phyloP scores from a whole-genome alignment of 495 filamentous ascomycete species.

The Trichoderma erinaceum region DNA sequence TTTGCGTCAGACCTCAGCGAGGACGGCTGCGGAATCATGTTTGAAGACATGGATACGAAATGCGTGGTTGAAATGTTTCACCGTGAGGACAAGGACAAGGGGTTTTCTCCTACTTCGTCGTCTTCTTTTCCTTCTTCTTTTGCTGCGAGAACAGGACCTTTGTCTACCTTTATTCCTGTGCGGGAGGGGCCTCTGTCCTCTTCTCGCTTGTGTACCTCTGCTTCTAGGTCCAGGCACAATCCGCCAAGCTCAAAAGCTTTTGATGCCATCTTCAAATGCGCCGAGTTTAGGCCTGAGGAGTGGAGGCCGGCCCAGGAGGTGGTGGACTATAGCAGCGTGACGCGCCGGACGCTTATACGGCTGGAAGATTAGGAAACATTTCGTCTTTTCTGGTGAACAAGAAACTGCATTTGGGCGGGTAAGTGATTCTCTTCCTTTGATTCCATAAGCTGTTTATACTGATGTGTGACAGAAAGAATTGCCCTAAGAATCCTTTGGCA shows the following conservation, averaged over 20 bases:
- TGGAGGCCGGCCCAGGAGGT: background rate
- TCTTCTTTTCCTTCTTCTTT: no score
- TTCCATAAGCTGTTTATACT: no score
- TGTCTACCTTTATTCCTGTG: no score
- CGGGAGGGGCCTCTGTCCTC: no score
- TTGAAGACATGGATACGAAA: background rate
- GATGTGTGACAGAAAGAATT: no score
- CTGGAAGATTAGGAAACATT: background rate
- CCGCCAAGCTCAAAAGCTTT: background rate
- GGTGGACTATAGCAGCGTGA: background rate
- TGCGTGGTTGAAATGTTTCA: background rate
- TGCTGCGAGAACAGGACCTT: no score
- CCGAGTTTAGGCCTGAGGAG: background rate
- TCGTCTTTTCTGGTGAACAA: no score
- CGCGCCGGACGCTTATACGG: background rate
- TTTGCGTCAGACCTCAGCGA: background rate
- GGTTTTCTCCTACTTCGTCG: no score
- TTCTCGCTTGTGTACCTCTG: no score
- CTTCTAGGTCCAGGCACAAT: background rate
- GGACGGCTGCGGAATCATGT: background rate
- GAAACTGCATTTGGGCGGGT: no score
- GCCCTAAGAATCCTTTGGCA: no score
- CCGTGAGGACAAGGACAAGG: background rate
- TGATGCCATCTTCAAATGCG: background rate
- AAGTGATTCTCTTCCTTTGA: no score